phyloP scores from a whole-genome alignment of 2,329 filamentous ascomycete species.

The Alternaria ventricosa region DNA sequence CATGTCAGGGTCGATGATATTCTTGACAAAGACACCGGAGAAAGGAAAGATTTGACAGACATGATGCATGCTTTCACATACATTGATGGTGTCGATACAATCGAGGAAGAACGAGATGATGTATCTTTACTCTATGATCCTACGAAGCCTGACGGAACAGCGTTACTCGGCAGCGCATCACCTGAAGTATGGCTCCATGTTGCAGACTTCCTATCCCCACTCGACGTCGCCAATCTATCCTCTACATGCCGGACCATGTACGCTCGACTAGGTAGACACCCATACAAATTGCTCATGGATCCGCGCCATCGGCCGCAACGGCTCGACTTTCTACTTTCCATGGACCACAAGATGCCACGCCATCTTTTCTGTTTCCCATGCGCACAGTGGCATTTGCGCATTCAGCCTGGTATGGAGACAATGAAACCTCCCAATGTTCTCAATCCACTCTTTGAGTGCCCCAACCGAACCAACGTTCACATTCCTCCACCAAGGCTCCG shows the following conservation, averaged over 20 bases:
- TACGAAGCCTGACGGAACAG: slow-evolving; percentile 31
- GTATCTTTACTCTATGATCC: slow-evolving; percentile 29
- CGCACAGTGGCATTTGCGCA: slow-evolving; percentile 61
- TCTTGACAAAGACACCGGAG: slow-evolving; percentile 41
- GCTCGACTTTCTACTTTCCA: slow-evolving; percentile 58
- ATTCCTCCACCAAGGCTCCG: slow-evolving; percentile 60
- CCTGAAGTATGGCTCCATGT: slow-evolving; percentile 37
- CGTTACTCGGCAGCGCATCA: slow-evolving; percentile 25
- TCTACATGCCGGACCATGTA: slow-evolving; percentile 39
- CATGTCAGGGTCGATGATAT: slow-evolving; percentile 24
- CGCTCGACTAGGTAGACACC: slow-evolving; percentile 28
- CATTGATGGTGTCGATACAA: slow-evolving; percentile 28
- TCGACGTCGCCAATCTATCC: slow-evolving; percentile 37
- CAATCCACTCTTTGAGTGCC: slow-evolving; percentile 65
- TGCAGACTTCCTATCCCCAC: slow-evolving; percentile 32
- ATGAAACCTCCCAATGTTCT: slow-evolving; percentile 61
- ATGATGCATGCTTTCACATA: slow-evolving; percentile 45
- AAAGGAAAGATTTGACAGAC: slow-evolving; percentile 40
- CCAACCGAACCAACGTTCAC: slow-evolving; percentile 58
- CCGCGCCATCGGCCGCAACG: slow-evolving; percentile 56
- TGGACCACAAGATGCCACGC: slow-evolving; percentile 60
- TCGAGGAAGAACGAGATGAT: slow-evolving; percentile 24
- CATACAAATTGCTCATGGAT: slow-evolving; percentile 31
- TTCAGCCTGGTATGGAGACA: slow-evolving; percentile 59
- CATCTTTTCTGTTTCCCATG: slow-evolving; percentile 68